Base-by-base conservation (phyloP, 257 asterid genomes). In the Leonotis leonurus region DNA sequence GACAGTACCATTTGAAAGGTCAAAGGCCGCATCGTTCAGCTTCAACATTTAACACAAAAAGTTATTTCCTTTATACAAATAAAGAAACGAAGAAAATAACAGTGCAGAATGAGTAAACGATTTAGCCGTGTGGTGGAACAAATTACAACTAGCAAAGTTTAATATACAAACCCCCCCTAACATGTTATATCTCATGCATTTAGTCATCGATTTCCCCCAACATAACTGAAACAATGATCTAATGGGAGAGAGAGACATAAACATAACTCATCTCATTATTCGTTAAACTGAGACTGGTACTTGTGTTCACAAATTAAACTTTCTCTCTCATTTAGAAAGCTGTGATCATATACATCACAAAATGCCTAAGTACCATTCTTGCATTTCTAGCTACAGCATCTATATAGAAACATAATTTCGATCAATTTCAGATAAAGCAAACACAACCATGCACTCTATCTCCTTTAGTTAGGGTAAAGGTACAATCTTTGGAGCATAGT, bases 21-120 rank as follows among this genome's bases (percentile, higher is more conserved):
- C 99, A 78, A 92, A 92, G 52, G 97, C 96, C 16, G 99, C 99
- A 83, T 92, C 99, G 21, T 89, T 92, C 81, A 92, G 80, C 97
- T 89, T 73, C 86, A 76, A 48, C 73, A 79, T 44, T 61, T 25
- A 24, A 58, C 6, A 62, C 4, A 32, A 30, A 65, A 13, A 33
- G 21, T 44, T 61, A 62, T 35, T 53, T 67, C 45, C 56, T 32
- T 43, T 16, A 39, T 26, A 36, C 45, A 54, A 16, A 63, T 41
- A 36, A 25, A 59, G 10, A 32, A 57, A 14, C 35, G 55, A 41
- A 14, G 17, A 64, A n/a, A 69, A 40, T 10, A 48, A 62, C 14
- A 35, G 2, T 3, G 37, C 60, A 66, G 27, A 18, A 30, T 25
- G 22, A 20, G 25, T 8, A 45, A 52, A 1, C 6, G 13, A 4